Conservation (phyloP, 306 rosid species). For the Potentilla sterilis region DNA sequence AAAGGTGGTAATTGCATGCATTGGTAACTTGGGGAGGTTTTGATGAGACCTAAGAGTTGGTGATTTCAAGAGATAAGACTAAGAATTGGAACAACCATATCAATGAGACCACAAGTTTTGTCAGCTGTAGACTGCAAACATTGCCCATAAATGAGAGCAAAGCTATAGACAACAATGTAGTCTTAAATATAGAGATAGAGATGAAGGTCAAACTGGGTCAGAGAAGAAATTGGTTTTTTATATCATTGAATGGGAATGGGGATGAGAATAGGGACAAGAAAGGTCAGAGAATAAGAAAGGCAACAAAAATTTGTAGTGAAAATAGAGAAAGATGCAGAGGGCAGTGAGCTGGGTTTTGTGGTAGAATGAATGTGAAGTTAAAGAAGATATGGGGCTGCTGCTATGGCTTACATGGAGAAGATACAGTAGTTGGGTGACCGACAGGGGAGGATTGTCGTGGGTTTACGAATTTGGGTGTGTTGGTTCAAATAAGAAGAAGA, state of each 20-base stretch:
- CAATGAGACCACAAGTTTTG: constrained; percentile 31
- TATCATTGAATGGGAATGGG: not conserved
- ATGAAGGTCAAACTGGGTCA: constrained; percentile 41
- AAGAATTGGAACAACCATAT: constrained; percentile 19
- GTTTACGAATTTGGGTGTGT: constrained; percentile 49
- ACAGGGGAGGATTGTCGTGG: constrained; percentile 33
- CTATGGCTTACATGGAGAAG: constrained; percentile 26
- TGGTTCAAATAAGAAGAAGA: constrained; percentile 44
- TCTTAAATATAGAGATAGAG: constrained; percentile 25
- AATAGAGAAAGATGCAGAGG: not conserved
- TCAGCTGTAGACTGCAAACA: constrained; percentile 23
- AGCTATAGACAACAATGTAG: not conserved
- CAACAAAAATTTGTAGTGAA: not conserved
- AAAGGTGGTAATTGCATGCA: constrained; percentile 29
- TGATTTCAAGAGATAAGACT: constrained; percentile 14
- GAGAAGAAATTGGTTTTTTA: not conserved
- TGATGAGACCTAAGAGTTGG: constrained; percentile 23
- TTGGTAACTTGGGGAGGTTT: constrained; percentile 29
- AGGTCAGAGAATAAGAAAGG: constrained; percentile 19
- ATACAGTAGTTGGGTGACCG: constrained; percentile 63
- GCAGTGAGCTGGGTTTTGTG: constrained; percentile 5
- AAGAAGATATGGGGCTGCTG: constrained; percentile 35
- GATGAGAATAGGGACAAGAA: constrained; percentile 1
- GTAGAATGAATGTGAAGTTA: constrained; percentile 9
- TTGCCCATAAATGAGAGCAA: constrained; percentile 32